Base-by-base conservation (phyloP, 257 asterid genomes). In the Ligustrum vulgare region DNA sequence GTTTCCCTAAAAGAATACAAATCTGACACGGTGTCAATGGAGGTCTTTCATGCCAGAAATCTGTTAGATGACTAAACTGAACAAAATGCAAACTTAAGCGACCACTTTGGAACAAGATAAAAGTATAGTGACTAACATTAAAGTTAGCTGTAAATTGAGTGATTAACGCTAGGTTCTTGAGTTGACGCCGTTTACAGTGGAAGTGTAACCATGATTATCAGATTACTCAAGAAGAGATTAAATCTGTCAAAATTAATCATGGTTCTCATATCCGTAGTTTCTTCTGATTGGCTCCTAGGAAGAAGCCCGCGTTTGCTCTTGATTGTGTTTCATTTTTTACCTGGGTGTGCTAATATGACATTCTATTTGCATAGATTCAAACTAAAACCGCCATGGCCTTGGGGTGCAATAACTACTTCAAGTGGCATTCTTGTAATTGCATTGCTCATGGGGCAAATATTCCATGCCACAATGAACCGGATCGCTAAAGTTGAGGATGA, bases 401-500 rank as follows among this genome's bases (percentile, higher is more conserved):
- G 89, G 97, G 84, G 77, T 20, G 96, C 91, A 18, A 87, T 90
- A 66, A 69, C 77, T 66, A 78, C 86, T 39, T 83, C 93, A 0
- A 67, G 71, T 58, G 91, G 90, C 69, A 86, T 91, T 68, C 82
- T 95, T 74, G 81, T 80, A 72, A 95, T 91, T 70, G 80, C 84
- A 23, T 77, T 88, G 85, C 97, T 95, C 0, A 77, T 81, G 43
- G 97, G 87, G 32, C 85, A 91, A 64, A 93, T 95, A 81, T 65
- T 89, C 70, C 84, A 89, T 79, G 96, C 97, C 56, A 91, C 99
- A 1, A 80, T 93, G 75, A 90, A 89, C 74, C 89, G 97, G 39
- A 91, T 95, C n/a, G 92, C 91, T 6, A 93, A 85, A 86, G 97
- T 93, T 47, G 96, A 93, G 86, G 97, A 93, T 69, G 99, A 93